phyloP scores from a whole-genome alignment of 169 alveolate genomes.

The Plasmodium adleri region DNA sequence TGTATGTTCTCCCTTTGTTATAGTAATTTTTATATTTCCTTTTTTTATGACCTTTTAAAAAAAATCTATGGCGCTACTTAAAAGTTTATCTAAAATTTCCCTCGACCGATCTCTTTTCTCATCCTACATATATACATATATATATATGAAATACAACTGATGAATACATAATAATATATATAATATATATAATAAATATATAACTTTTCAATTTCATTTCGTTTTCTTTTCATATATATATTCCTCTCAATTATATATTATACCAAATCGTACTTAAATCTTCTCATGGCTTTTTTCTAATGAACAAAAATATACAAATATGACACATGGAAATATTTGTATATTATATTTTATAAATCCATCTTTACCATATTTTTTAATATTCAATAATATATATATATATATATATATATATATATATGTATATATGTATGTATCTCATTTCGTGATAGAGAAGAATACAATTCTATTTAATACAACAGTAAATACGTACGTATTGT shows the following conservation, averaged over 20 bases:
- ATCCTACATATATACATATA: not conserved
- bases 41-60: constrained; percentile 3
- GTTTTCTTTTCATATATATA: not conserved
- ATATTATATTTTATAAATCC: too few species aligned
- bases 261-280: constrained; percentile 60
- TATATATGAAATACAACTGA: too few species aligned
- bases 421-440: not conserved
- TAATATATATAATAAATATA: too few species aligned
- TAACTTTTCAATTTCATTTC: not conserved
- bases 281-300: constrained; percentile 63
- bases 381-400: not conserved
- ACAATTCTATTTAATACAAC: too few species aligned
- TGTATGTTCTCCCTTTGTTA: too few species aligned
- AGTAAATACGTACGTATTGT: not conserved
- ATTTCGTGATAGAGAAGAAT: too few species aligned
- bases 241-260: not conserved
- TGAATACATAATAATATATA: too few species aligned
- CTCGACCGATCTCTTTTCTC: constrained; percentile 28
- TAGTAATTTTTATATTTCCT: too few species aligned
- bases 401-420: not conserved
- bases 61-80: constrained; percentile 9
- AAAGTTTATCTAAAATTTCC: constrained; percentile 1
- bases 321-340: not conserved
- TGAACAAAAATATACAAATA: not conserved
- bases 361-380: too few species aligned